A percentile compares a stretch with the other conserved stretches of the same genome.
These are phyloP conservation scores for Paecilomyces niveus DNA, from an alignment of 2,329 filamentous ascomycete genomes.

Conservation along the genomic window DNA sequence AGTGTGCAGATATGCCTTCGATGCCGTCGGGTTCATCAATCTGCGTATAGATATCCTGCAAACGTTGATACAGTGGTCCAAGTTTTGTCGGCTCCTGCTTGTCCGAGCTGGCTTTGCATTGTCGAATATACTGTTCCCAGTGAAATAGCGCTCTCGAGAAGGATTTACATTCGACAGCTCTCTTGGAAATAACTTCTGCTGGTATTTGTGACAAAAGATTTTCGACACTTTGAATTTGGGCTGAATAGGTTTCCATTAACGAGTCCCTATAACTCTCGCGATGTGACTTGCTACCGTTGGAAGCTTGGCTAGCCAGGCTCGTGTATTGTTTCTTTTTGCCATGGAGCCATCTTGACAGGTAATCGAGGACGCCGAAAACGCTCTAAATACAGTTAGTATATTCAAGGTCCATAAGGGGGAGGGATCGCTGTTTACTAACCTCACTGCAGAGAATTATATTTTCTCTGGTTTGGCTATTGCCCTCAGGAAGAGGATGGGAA, in stretches of 20 bases:
- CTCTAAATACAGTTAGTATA: conserved; percentile 46
- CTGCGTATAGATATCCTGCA: conserved; percentile 92
- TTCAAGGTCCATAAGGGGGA: not conserved
- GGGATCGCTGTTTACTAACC: conserved; percentile 42
- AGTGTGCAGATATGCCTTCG: conserved; percentile 83
- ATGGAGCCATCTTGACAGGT: conserved; percentile 83
- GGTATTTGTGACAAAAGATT: conserved; percentile 63
- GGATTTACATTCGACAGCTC: conserved; percentile 89
- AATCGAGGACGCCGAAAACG: conserved; percentile 85
- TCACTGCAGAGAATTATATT: conserved; percentile 81
- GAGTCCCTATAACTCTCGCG: conserved; percentile 20
- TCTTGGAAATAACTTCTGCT: conserved; percentile 65
- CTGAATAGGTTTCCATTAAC: conserved; percentile 24
- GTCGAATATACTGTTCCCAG: conserved; percentile 81
- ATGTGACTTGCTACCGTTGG: conserved; percentile 20
- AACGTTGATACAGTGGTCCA: conserved; percentile 62
- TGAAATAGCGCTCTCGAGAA: conserved; percentile 90
- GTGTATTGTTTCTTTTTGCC: conserved; percentile 56
- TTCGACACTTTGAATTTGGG: conserved; percentile 59
- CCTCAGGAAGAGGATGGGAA: conserved; percentile 50
- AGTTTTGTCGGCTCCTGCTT: conserved; percentile 47
- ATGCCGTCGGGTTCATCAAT: conserved; percentile 97
- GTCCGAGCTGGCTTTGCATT: conserved; percentile 38
- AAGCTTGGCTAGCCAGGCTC: conserved; percentile 17
- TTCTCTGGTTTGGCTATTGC: conserved; percentile 57